Percentiles rank a stretch among this genome's conserved stretches.
phyloP scores from a whole-genome alignment of 139 green algal species.

The Limnomonas spitsbergensis region DNA sequence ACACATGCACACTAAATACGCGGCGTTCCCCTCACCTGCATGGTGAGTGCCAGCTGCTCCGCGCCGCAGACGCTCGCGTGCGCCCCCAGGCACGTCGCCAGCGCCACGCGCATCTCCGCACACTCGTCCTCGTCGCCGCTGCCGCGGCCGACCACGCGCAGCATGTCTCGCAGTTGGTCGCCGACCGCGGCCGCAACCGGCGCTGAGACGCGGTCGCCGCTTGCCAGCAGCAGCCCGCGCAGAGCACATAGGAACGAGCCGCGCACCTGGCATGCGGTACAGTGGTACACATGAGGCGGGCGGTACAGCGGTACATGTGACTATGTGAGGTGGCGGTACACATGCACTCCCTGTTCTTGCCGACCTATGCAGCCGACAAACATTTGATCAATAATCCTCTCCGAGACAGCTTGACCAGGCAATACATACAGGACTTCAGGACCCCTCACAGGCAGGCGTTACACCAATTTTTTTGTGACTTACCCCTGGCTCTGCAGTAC shows the following conservation, averaged over 20 bases:
- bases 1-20: too few relatives aligned
- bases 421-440: too few relatives aligned
- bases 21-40: background rate
- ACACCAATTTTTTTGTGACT: too few relatives aligned
- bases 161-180: constrained; percentile 22
- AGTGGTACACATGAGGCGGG: background rate
- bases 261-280: constrained; percentile 26
- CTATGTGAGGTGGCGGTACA: too few relatives aligned
- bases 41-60: background rate
- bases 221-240: constrained; percentile 52
- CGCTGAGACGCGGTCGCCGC: constrained; percentile 52
- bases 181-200: constrained; percentile 55
- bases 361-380: too few relatives aligned
- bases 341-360: too few relatives aligned
- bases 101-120: background rate
- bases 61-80: constrained; percentile 7
- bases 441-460: too few relatives aligned
- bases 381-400: too few relatives aligned
- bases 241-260: constrained; percentile 72
- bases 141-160: background rate
- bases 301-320: background rate
- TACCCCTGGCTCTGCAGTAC: constrained; percentile 37
- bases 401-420: too few relatives aligned
- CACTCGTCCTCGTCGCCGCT: constrained; percentile 9
- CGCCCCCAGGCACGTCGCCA: constrained; percentile 29